Evolutionary conservation across 192 early-diverging fungal genomes (phyloP), one percentile per base, ranked within the genome.

Genomic region (Borealophlyctis nickersoniae): DNA sequence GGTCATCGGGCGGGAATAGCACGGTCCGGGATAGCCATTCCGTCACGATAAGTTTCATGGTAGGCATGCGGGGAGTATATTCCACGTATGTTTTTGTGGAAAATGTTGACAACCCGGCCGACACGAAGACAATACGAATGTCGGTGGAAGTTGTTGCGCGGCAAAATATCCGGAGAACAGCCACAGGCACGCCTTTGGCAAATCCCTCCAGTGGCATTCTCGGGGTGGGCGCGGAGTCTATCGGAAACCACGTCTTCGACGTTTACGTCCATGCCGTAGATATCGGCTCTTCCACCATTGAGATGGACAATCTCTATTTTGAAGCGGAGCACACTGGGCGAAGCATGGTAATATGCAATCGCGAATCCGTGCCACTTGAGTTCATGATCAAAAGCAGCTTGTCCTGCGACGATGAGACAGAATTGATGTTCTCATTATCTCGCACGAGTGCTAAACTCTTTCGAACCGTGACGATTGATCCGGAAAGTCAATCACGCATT

Each of bases 341-440:
- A 31, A 83, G 81, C 59, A 82, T 92, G 67, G 80, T 91, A 0
- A 88, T 92, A 11, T 79, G 78, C 59, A 92, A 92, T 62, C 76
- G 85, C 14, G 90, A 92, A 60, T 63, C 72, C 1, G 84, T 89
- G 1, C 85, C 89, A 2, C 74, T 92, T 32, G 88, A 92, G 63
- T 92, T 92, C 67, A 80, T 84, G 7, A 74, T 92, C 68, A 86
- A 82, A 65, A 85, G 82, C 26, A 89, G 83, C 56, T 54, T 91
- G 13, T 70, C 79, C 4, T 67, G 73, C 27, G 76, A 87, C 22
- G 87, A 88, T 52, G 71, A 78, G 11, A 81, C 82, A 0, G 90
- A 92, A 71, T 72, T 92, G 7, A 54, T 88, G 26, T 92, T 92
- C 68, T 92, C 90, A 0, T 79, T 90, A 13, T 89, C 89, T 1